Evolutionary conservation across 2,329 filamentous ascomycete genomes (phyloP), one percentile per base, ranked within the genome.

Genomic region (Diaporthe citri): DNA sequence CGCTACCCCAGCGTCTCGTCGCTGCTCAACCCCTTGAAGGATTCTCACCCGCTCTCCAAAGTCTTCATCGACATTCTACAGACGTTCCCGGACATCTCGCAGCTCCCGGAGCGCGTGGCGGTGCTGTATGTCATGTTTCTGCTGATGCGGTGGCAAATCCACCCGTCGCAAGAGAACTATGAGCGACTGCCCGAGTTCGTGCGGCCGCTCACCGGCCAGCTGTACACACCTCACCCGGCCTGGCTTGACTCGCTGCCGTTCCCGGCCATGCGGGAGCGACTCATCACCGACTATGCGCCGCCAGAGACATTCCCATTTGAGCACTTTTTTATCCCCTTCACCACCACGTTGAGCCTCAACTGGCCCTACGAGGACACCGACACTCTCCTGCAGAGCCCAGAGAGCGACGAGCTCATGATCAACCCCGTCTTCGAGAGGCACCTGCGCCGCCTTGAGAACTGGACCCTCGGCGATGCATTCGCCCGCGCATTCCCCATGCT

Each of bases 381-480:
- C 78, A 91, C 92, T 48, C 86, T 98, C 36, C 84, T 94, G 36
- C 86, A 89, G 72, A 86, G 89, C 36, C 87, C 88, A 0, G 88
- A 87, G 4, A 85, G 85, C 7, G 90, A 93, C 12, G 93, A 95
- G 79, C 86, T 95, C 75, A 88, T 94, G 77, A 95, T 98, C 77
- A 97, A 97, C 77, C 95, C 95, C 0, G 94, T 95, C 0, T 98
- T 97, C 82, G 94, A 97, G 84, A 88, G 91, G 51, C 95, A 98
- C 82, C 81, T 98, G 66, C 85, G 93, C 4, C 88, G 94, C 57
- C 81, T 95, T 52, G 90, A 92, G 75, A 97, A 97, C 80, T 98
- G 96, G 95, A 93, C 91, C 75, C 81, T 98, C 2, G 95, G 95
- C 0, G 88, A 90, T 7, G 86, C 87, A 2, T 97, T 97, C 82